Base-by-base conservation (phyloP, 257 asterid species). In the Knoxia roxburghii region DNA sequence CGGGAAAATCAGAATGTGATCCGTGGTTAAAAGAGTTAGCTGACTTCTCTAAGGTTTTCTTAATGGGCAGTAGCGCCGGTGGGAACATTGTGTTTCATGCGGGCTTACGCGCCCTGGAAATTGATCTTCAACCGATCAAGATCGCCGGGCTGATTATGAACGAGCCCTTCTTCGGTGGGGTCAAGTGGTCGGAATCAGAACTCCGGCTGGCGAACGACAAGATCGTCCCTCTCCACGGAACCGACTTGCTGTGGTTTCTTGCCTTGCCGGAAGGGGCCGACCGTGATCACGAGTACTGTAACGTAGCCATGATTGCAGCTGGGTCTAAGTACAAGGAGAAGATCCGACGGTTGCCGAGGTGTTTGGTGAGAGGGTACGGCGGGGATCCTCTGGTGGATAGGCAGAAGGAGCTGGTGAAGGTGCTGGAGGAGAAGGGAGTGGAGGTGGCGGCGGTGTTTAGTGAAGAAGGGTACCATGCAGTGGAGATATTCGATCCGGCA, bases 11-110 rank as follows among this genome's bases (percentile, higher is more conserved):
- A 49, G 30, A 15, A 8, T 15, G 55, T 39, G 91, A 89, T 43
- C 81, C 92, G 1, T 89, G 96, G 96, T 15, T 85, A 14, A 15
- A 33, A 0, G 87, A 85, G 26, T 10, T 64, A 0, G 95, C 48
- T 2, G 95, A 89, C 6, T 83, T 85, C 10, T 83, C 89, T 0
- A 77, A 75, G 73, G 82, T 77, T 64, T 85, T 80, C 43, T 26
- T 89, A 63, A 85, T 83, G 95, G 96, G 95, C 1, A 77, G 84
- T 62, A 86, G 96, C 58, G 74, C 90, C 1, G 95, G 95, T 18
- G 91, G 79, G 7, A 86, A 83, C 70, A 84, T 89, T 1, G 83
- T 77, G 23, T 84, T 78, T 80, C 82, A 77, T 26, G 77, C 82
- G 0, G 85, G 65, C 1, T 48, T 84, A 29, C 79, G 81, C 40